These are phyloP conservation scores for Hydrangea macrophylla DNA, from an alignment of 148 eudicot species.

Conservation along the genomic window DNA sequence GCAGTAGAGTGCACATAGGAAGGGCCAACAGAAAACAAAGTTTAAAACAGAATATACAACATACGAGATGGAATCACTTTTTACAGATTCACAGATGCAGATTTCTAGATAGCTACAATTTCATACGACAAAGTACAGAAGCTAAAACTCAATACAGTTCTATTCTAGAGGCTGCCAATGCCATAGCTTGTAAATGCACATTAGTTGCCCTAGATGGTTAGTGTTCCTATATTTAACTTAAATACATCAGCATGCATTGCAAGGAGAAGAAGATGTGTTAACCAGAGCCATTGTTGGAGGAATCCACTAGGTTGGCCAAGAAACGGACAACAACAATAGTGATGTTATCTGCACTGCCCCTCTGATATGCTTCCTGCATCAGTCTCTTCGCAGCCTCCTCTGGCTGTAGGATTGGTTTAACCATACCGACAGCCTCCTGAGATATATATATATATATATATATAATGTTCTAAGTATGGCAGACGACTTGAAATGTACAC, in stretches of 20 bases:
- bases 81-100: background rate
- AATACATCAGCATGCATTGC: background rate
- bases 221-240: background rate
- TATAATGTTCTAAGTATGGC: background rate
- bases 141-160: background rate
- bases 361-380: constrained; percentile 81
- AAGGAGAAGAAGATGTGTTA: background rate
- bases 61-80: background rate
- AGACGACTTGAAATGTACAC: background rate
- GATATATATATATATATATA: background rate
- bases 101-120: constrained; percentile 9
- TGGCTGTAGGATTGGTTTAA: constrained; percentile 66
- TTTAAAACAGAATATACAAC: constrained; percentile 10
- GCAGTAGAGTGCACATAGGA: too few relatives aligned
- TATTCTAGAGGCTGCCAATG: background rate
- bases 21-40: background rate
- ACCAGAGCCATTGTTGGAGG: constrained; percentile 15
- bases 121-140: background rate
- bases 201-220: background rate
- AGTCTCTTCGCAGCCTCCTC: constrained; percentile 83
- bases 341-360: constrained; percentile 88
- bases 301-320: constrained; percentile 27
- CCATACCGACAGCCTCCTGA: constrained; percentile 85
- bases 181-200: background rate
- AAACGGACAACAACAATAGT: constrained; percentile 78